Conservation (phyloP, 768 basidiomycete genomes). For the Boletus huronensis region DNA sequence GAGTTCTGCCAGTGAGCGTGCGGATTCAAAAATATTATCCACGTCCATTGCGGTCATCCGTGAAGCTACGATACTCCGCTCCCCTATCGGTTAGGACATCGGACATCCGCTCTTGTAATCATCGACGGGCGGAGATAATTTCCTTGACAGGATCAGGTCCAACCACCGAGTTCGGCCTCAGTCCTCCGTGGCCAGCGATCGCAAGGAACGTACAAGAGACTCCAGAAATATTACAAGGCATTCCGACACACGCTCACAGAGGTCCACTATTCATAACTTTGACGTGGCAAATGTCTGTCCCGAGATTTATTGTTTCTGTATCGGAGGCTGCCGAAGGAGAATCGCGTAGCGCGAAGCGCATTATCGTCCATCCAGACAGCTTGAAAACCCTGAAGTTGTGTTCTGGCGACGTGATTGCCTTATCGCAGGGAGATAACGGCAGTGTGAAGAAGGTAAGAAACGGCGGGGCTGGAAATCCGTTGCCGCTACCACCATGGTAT, state of each 20-base stretch:
- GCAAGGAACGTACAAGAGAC: background rate
- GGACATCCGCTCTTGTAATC: background rate
- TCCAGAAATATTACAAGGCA: background rate
- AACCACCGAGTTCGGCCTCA: background rate
- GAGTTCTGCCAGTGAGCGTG: constrained; percentile 6
- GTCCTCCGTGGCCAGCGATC: background rate
- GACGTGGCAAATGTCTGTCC: constrained; percentile 14
- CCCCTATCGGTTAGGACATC: background rate
- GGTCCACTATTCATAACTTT: background rate
- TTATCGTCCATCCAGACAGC: constrained; percentile 59
- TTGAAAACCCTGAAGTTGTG: constrained; percentile 58
- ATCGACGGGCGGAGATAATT: background rate
- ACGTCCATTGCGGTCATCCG: constrained; percentile 9
- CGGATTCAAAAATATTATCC: constrained; percentile 1
- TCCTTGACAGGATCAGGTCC: constrained; percentile 6
- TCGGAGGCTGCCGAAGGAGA: constrained; percentile 33
- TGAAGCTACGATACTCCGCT: constrained; percentile 2
- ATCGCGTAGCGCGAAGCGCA: constrained; percentile 56
- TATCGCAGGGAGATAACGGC: constrained; percentile 41
- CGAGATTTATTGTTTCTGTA: constrained; percentile 39
- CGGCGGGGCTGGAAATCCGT: constrained; percentile 8
- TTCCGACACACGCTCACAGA: background rate
- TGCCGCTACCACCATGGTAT: constrained; percentile 2
- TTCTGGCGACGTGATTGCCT: constrained; percentile 66
- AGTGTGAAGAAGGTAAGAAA: constrained; percentile 34